These are phyloP conservation scores for Citrus reticulata DNA, from an alignment of 345 rosid genomes.

Conservation along the genomic window DNA sequence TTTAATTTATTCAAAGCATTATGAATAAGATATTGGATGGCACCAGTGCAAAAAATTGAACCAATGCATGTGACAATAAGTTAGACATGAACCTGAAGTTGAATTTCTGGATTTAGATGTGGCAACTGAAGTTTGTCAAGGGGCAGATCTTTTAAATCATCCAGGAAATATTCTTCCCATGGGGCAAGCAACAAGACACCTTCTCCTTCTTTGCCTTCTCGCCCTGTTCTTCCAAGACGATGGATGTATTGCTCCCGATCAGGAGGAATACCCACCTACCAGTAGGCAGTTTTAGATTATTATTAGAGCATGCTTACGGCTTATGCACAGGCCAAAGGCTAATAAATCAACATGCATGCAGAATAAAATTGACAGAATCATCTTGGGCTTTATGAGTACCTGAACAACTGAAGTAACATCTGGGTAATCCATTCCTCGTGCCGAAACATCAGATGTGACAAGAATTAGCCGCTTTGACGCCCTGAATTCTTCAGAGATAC, in stretches of 20 bases:
- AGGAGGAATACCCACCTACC: constrained; percentile 78
- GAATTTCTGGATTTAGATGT: constrained; percentile 46
- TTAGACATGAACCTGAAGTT: constrained; percentile 48
- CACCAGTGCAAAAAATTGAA: background rate
- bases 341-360: background rate
- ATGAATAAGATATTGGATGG: background rate
- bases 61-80: background rate
- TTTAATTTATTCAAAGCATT: constrained; percentile 7
- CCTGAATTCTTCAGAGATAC: constrained; percentile 76
- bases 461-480: constrained; percentile 77
- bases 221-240: constrained; percentile 90
- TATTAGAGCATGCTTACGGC: background rate
- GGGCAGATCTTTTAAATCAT: constrained; percentile 77
- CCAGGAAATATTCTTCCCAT: constrained; percentile 91
- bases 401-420: constrained; percentile 95
- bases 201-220: constrained; percentile 78
- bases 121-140: constrained; percentile 60
- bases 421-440: constrained; percentile 94
- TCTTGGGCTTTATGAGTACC: constrained; percentile 41
- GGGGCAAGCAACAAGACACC: constrained; percentile 91
- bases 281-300: constrained; percentile 9
- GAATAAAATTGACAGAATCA: background rate
- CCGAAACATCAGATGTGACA: constrained; percentile 86
- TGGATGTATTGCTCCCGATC: constrained; percentile 84
- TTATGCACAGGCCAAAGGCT: background rate